Evolutionary conservation across 768 basidiomycete genomes (phyloP), one percentile per base, ranked within the genome.

Genomic region (Kwoniella mangroviensis): DNA sequence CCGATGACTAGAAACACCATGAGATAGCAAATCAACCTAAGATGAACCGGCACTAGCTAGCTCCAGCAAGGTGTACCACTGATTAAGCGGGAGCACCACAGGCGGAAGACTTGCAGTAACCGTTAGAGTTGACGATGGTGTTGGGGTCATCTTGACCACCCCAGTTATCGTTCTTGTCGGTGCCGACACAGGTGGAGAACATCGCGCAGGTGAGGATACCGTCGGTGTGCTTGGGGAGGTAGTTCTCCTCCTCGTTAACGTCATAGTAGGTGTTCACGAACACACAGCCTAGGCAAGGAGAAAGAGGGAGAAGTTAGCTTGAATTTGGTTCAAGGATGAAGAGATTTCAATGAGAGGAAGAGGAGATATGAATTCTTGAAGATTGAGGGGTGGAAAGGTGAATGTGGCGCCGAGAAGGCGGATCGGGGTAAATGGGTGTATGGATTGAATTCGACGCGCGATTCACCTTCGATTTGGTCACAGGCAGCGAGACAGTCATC

Each of bases 131-230:
- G 65, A 61, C 57, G 59, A 76, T 76, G 41, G 41, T 58, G 73
- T 76, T 76, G 40, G 72, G 70, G 70, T 76, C 73, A 53, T 76
- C 70, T 62, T 76, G 75, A 21, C 75, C 75, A 67, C 72, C 75
- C 45, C 49, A 73, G 73, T 76, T 73, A 69, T 71, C 63, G 68
- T 76, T 76, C 21, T 66, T 45, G 49, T 68, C 70, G 63, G 68
- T 71, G 12, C 63, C 40, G 41, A 76, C 75, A 59, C 75, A 76
- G 2, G n/a, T 22, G 13, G 70, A 71, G 73, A 65, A 76, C 75
- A 76, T 76, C 13, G 75, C 72, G 49, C 75, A 76, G 51, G 75
- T 76, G 60, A 73, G 43, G 22, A 73, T 57, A 41, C 75, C 75
- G 24, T 54, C 54, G n/a, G 75, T 65, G 73, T 76, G 75, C 65